Conservation (phyloP, 2,329 filamentous ascomycete genomes). For the Ophiosphaerella herpotricha region DNA sequence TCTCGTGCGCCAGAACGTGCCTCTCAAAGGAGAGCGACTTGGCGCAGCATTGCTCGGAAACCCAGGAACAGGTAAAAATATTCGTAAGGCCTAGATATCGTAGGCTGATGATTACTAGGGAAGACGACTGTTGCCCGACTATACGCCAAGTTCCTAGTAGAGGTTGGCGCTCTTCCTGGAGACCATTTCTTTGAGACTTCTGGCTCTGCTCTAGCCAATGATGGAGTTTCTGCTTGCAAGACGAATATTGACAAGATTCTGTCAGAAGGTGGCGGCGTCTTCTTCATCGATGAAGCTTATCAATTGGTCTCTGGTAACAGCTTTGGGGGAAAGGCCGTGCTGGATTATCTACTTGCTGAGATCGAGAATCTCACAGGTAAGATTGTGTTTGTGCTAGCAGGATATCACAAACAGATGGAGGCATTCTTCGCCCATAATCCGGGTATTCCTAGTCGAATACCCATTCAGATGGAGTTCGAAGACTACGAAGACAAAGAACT, state of each 20-base stretch:
- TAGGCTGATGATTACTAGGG: conserved; percentile 38
- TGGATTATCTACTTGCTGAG: conserved; percentile 74
- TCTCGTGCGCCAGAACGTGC: conserved; percentile 59
- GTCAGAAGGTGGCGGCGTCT: conserved; percentile 65
- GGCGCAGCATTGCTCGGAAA: conserved; percentile 70
- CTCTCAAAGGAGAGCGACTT: conserved; percentile 63
- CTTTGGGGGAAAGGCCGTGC: conserved; percentile 62
- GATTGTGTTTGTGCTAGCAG: conserved; percentile 72
- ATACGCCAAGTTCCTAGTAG: conserved; percentile 68
- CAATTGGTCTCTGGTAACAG: conserved; percentile 67
- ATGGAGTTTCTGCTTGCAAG: conserved; percentile 64
- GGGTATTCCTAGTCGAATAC: conserved; percentile 71
- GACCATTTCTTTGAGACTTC: conserved; percentile 67
- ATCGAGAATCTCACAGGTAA: conserved; percentile 73
- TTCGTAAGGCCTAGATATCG: not conserved
- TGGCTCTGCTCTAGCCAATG: conserved; percentile 67
- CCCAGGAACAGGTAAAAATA: conserved; percentile 69
- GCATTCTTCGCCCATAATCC: conserved; percentile 75
- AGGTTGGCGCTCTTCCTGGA: conserved; percentile 66
- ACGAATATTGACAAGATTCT: conserved; percentile 62
- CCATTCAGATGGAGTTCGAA: conserved; percentile 66
- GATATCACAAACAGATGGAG: conserved; percentile 77
- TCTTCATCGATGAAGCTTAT: conserved; percentile 83
- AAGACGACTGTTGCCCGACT: conserved; percentile 78
- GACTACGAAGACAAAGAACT: conserved; percentile 73